Conservation (phyloP, 805 yeast genomes). For the Kuraishia cidri region DNA sequence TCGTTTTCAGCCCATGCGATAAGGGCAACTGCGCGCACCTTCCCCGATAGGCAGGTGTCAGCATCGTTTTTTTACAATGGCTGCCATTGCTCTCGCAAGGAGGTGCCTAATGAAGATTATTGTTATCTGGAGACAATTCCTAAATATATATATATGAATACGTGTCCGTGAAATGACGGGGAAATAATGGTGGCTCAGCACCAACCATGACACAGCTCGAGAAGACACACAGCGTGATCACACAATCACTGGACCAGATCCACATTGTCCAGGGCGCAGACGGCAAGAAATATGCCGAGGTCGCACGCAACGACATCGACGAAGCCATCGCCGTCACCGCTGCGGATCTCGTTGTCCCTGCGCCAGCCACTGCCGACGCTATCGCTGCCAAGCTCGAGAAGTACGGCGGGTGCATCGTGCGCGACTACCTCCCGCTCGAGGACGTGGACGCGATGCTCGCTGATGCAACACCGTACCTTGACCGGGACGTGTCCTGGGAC, state of each 20-base stretch:
- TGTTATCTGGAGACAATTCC: too few species aligned
- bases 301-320: constrained; percentile 1
- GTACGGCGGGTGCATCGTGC: constrained; percentile 15
- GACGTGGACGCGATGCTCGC: constrained; percentile 7
- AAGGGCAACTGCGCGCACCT: too few species aligned
- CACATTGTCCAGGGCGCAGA: constrained; percentile 2
- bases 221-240: too few species aligned
- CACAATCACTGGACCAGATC: background rate
- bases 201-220: too few species aligned
- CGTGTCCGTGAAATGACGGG: too few species aligned
- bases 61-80: too few species aligned
- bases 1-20: too few species aligned
- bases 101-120: too few species aligned
- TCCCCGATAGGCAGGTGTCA: too few species aligned
- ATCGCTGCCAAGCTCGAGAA: constrained; percentile 9
- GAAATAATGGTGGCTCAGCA: too few species aligned
- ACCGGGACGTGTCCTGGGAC: constrained; percentile 13
- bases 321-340: constrained; percentile 3
- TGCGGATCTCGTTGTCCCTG: constrained; percentile 3
- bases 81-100: too few species aligned
- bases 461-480: constrained; percentile 13
- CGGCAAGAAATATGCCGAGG: constrained; percentile 3
- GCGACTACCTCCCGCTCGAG: constrained; percentile 7
- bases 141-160: too few species aligned
- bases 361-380: constrained; percentile 4